Percentiles rank a stretch among this genome's conserved stretches.
phyloP scores from a whole-genome alignment of 495 filamentous ascomycete species.

The Usnea hakonensis region DNA sequence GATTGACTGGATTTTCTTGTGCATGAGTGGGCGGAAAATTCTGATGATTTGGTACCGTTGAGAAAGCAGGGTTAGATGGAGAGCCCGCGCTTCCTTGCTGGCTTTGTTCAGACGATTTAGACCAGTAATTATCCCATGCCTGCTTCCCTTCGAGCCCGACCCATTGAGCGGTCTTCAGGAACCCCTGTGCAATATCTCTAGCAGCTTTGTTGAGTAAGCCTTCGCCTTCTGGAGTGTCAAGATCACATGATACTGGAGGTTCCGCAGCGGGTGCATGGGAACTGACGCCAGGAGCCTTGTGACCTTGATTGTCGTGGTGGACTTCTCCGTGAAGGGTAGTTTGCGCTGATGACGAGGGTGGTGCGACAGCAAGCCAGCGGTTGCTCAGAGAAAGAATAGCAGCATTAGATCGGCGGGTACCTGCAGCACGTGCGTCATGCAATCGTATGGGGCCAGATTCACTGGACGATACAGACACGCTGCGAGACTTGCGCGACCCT shows the following conservation, averaged over 20 bases:
- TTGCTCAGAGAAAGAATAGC: conserved; percentile 68
- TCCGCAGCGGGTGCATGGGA: conserved; percentile 65
- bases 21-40: conserved; percentile 73
- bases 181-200: conserved; percentile 79
- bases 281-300: conserved; percentile 55
- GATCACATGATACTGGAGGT: conserved; percentile 63
- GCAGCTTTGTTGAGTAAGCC: conserved; percentile 78
- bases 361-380: conserved; percentile 80
- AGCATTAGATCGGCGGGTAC: conserved; percentile 35
- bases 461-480: conserved; percentile 47
- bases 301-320: conserved; percentile 33
- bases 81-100: conserved; percentile 24
- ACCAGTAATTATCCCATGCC: conserved; percentile 86
- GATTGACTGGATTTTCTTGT: conserved; percentile 33
- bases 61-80: conserved; percentile 26
- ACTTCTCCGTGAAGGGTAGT: conserved; percentile 58
- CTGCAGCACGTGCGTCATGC: conserved; percentile 37
- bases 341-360: conserved; percentile 61
- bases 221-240: conserved; percentile 72
- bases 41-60: conserved; percentile 30
- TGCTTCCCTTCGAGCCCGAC: conserved; percentile 78
- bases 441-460: conserved; percentile 47
- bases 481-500: conserved; percentile 46
- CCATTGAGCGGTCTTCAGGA: conserved; percentile 83
- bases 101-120: conserved; percentile 42